Evolutionary conservation across 2,329 filamentous ascomycete species (phyloP), one percentile per base, ranked within the genome.

Genomic region (Chlorencoelia australis): DNA sequence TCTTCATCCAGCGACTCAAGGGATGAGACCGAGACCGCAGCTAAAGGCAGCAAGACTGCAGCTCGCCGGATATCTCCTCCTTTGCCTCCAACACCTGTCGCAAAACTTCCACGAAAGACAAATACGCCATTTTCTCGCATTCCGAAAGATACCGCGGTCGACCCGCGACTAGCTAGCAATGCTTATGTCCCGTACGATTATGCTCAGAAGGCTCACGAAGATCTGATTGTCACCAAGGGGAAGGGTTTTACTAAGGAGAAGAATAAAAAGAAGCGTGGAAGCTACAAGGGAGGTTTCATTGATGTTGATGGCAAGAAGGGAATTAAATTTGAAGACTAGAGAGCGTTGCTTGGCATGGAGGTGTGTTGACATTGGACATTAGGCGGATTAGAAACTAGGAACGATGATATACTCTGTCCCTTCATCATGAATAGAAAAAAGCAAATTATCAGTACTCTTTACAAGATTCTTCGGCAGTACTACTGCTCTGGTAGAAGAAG

Each of bases 191-290:
- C 78, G 15, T 86, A 95, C 58, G 79, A 82, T 45, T 98, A 96
- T 63, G 89, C 88, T 16, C 81, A 91, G 51, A 78, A 78, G 50
- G 93, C 93, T 7, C 84, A 88, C 56, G 74, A 86, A 49, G 88
- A 95, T 57, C 66, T 98, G 45, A 84, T 87, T 32, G 74, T 94
- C 25, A 96, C 89, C 20, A 85, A 82, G 59, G 91, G 91, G 53
- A 96, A 95, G 66, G 87, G 86, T 4, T 98, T 98, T 64, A 96
- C 89, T 42, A 98, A 98, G 69, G 91, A 96, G 68, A 98, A 98
- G 78, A 98, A 98, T 66, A 98, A 98, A 71, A 91, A 87, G 73
- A 88, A 87, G 71, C 72, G 78, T 51, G 91, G 91, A 33, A 85
- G 81, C 48, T 98, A 94, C 69, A 78, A 82, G 31, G 91, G 91